Conservation (phyloP, 116 monocot genomes). For the Zostera marina region DNA sequence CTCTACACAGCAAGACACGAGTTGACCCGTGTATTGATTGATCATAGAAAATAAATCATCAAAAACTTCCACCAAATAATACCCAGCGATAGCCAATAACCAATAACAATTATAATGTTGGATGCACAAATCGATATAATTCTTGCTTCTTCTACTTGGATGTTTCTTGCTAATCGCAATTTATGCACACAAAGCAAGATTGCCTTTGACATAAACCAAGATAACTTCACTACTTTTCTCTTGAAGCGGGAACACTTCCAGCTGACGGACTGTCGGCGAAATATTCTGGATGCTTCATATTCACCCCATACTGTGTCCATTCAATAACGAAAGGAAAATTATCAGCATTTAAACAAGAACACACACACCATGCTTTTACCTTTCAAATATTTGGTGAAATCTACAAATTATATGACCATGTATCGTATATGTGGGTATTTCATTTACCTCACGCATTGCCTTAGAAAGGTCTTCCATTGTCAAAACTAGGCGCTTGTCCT, state of each 20-base stretch:
- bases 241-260: constrained; percentile 54
- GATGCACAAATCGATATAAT: no score
- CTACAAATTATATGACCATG: not conserved
- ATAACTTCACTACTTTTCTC: constrained; percentile 21
- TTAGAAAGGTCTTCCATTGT: constrained; percentile 97
- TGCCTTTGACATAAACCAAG: not conserved
- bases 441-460: constrained; percentile 70
- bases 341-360: not conserved
- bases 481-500: constrained; percentile 92
- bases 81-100: no score
- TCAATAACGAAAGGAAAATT: not conserved
- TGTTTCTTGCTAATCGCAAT: no score
- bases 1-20: no score
- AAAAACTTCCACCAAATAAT: no score
- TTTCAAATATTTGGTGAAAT: no score
- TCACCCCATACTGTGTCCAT: constrained; percentile 76
- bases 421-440: not conserved
- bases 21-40: no score
- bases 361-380: no score
- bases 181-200: no score
- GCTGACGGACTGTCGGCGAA: constrained; percentile 80
- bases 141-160: no score
- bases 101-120: no score
- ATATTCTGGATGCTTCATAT: constrained; percentile 87
- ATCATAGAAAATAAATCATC: no score